Conservation (phyloP, 345 rosid genomes). For the Eucalyptus grandis region DNA sequence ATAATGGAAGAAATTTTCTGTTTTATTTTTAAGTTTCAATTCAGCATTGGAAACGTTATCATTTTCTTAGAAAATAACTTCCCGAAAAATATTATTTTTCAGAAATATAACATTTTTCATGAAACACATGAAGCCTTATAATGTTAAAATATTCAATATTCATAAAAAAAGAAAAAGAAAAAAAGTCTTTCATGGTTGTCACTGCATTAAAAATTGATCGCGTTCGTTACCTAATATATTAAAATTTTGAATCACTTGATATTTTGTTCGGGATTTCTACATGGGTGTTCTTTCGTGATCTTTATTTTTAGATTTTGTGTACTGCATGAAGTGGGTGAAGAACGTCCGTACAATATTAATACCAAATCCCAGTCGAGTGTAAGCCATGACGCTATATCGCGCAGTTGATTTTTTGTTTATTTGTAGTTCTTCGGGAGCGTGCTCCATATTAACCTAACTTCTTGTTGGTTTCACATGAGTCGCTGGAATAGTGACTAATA, state of each 20-base stretch:
- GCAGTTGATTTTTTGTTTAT: not conserved
- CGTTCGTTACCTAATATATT: not conserved
- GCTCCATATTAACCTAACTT: not conserved
- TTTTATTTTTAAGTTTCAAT: no score
- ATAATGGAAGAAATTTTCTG: no score
- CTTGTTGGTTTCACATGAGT: not conserved
- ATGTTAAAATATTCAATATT: not conserved
- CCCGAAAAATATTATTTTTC: accelerated
- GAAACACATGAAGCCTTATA: not conserved
- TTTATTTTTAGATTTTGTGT: not conserved
- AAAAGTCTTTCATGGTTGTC: not conserved
- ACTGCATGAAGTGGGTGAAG: not conserved
- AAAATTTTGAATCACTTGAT: not conserved
- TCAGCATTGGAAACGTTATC: no score
- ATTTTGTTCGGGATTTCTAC: not conserved
- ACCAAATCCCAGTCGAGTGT: not conserved
- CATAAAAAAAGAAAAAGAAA: not conserved
- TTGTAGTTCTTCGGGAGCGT: not conserved
- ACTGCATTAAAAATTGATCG: not conserved
- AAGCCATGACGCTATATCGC: not conserved
- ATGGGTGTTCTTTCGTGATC: not conserved
- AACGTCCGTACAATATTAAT: not conserved
- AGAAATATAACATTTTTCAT: no score
- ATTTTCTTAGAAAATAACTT: no score
- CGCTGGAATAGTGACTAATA: not conserved